These are phyloP conservation scores for Monascus ruber DNA, from an alignment of 2,329 filamentous ascomycete species.

Conservation along the genomic window DNA sequence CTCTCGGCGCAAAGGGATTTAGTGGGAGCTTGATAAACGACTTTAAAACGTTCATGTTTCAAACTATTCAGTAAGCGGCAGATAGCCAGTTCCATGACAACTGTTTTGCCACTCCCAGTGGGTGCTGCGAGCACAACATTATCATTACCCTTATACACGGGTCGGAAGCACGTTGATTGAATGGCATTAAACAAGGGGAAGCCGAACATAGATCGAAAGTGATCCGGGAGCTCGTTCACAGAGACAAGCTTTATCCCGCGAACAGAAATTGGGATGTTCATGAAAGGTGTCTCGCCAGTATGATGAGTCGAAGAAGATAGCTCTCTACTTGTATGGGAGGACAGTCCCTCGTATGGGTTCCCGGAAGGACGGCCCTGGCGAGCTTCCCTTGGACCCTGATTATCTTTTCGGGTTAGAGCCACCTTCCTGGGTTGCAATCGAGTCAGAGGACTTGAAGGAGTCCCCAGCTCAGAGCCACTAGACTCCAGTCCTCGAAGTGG, in stretches of 20 bases:
- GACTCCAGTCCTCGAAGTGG: constrained; percentile 13
- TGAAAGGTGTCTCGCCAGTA: constrained; percentile 5
- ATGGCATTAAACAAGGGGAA: constrained; percentile 70
- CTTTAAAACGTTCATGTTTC: constrained; percentile 56
- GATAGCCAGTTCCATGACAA: constrained; percentile 68
- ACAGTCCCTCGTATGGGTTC: no score
- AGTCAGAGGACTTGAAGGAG: constrained; percentile 21
- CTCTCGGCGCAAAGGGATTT: constrained; percentile 73
- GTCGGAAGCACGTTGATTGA: constrained; percentile 65
- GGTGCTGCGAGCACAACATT: constrained; percentile 74
- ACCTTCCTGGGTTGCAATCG: constrained; percentile 11
- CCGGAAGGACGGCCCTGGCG: neutral
- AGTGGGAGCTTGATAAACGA: constrained; percentile 75
- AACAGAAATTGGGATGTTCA: constrained; percentile 24
- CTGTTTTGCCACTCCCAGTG: constrained; percentile 79
- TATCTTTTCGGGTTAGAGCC: neutral
- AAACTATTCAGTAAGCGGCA: constrained; percentile 54
- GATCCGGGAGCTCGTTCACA: constrained; percentile 53
- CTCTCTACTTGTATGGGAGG: no score
- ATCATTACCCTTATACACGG: constrained; percentile 55
- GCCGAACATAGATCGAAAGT: constrained; percentile 57
- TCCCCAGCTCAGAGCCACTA: constrained; percentile 15
- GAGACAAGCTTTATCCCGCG: constrained; percentile 52
- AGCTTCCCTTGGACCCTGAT: neutral
- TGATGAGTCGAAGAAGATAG: no score